Evolutionary conservation across 2,329 filamentous ascomycete genomes (phyloP), one percentile per base, ranked within the genome.

Genomic region (Rhynchosporium agropyri): DNA sequence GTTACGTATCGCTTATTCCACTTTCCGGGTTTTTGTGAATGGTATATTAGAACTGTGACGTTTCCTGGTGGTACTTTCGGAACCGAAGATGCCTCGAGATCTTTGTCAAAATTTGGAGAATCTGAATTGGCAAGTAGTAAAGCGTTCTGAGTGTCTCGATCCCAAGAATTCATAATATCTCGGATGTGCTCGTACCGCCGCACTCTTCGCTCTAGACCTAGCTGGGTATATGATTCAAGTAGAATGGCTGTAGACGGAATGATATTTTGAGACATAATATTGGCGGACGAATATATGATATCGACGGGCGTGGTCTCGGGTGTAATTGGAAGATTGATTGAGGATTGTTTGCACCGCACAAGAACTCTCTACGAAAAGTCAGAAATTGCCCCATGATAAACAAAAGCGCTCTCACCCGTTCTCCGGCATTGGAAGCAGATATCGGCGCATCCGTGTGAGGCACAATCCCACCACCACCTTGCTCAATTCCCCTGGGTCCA

Each of bases 111-210:
- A n/a, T 83, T 80, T 4, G 80, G 79, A 2, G 81, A 77, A 43
- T 86, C 82, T 2, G 83, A 79, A 13, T 87, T 81, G 60, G 88
- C 78, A 28, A 97, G 81, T 20, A 90, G 77, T 13, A 98, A 80
- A 7, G 83, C 81, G 71, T 96, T 95, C 69, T 92, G 88, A 2
- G 83, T 80, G 74, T 97, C 92, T 49, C 83, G 81, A 65, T 96
- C 91, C 94, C 94, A 98, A 0, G 92, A 96, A 74, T 96, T 96
- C 83, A 97, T 84, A 28, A 97, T 85, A 71, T 97, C 91, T 64
- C 91, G 86, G 38, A 98, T 84, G 65, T 86, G 86, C 77, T 98
- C 94, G 74, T 97, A 97, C 45, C 87, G 88, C 46, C 94, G 89
- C 31, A 98, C 78, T 0, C 90, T 89, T 45, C 94, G 86, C 74